phyloP scores from a whole-genome alignment of 1,139 yeast species.

The Hemisphaericaspora xylofermentans region DNA sequence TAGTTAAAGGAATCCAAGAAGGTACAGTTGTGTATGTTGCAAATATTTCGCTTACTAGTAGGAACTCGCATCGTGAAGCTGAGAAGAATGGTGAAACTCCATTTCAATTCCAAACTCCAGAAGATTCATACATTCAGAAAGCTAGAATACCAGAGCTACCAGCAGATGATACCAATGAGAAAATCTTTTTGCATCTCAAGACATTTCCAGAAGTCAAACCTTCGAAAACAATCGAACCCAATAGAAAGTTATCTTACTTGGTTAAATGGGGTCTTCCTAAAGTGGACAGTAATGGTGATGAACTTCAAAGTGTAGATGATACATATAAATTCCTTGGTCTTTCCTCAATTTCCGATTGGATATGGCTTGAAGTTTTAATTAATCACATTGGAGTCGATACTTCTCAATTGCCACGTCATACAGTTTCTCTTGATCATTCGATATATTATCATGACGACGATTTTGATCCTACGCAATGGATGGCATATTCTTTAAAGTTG shows the following conservation, averaged over 20 bases:
- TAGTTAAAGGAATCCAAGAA: constrained; percentile 55
- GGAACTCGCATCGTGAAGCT: constrained; percentile 25
- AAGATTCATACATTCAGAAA: constrained; percentile 24
- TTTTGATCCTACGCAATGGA: constrained; percentile 44
- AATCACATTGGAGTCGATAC: constrained; percentile 3
- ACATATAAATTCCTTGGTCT: constrained; percentile 55
- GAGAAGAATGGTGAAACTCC: constrained; percentile 28
- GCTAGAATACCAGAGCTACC: background rate
- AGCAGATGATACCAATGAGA: constrained; percentile 3
- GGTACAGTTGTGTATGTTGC: constrained; percentile 53
- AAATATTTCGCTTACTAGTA: constrained; percentile 48
- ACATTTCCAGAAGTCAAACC: constrained; percentile 3
- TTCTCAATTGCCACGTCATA: constrained; percentile 9
- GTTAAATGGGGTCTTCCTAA: constrained; percentile 33
- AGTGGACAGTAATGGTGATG: constrained; percentile 13
- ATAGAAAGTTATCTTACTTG: constrained; percentile 39
- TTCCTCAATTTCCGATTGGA: constrained; percentile 56
- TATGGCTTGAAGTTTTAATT: constrained; percentile 3
- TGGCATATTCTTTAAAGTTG: constrained; percentile 33
- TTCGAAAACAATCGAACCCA: background rate
- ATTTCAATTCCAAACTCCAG: constrained; percentile 35
- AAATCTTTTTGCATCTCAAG: constrained; percentile 6
- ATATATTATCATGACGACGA: constrained; percentile 44
- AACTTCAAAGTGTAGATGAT: constrained; percentile 10
- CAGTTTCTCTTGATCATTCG: constrained; percentile 44